Evolutionary conservation across 495 filamentous ascomycete species (phyloP).

Genomic region (Talaromyces trachyspermus): DNA sequence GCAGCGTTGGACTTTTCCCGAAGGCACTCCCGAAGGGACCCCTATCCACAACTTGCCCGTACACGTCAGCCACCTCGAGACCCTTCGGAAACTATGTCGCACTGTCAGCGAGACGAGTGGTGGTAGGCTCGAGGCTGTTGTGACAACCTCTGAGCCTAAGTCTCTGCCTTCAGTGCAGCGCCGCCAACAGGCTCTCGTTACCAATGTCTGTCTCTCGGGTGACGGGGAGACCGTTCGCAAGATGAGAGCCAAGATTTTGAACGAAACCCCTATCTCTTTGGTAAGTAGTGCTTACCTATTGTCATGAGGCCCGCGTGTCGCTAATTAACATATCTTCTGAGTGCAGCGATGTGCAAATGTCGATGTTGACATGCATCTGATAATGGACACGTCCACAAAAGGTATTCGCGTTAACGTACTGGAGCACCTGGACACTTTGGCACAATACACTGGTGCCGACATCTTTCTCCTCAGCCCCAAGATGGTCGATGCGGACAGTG

Average conservation of each 20-base stretch:
- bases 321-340: slow-evolving; percentile 5
- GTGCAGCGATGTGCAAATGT: slow-evolving; percentile 81
- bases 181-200: slow-evolving; percentile 67
- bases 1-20: slow-evolving; percentile 85
- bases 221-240: slow-evolving; percentile 74
- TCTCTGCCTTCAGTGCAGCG: slow-evolving; percentile 57
- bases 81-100: slow-evolving; percentile 67
- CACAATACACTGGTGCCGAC: slow-evolving; percentile 83
- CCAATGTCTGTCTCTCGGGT: slow-evolving; percentile 84
- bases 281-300: slow-evolving; percentile 42
- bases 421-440: slow-evolving; percentile 76
- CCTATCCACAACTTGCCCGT: slow-evolving; percentile 82
- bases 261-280: slow-evolving; percentile 78
- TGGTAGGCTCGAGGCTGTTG: slow-evolving; percentile 68
- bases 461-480: slow-evolving; percentile 90
- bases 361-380: slow-evolving; percentile 82
- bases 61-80: slow-evolving; percentile 74
- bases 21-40: slow-evolving; percentile 72
- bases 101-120: slow-evolving; percentile 64
- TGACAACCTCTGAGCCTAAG: slow-evolving; percentile 78
- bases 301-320: not conserved
- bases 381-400: slow-evolving; percentile 62
- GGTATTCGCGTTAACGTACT: slow-evolving; percentile 63
- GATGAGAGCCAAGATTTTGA: slow-evolving; percentile 77
- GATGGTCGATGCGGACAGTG: slow-evolving; percentile 45